A percentile compares a stretch with the other conserved stretches of the same genome.
These are phyloP conservation scores for Pseudozyma hubeiensis DNA, from an alignment of 1,284 basidiomycete genomes.

Conservation along the genomic window DNA sequence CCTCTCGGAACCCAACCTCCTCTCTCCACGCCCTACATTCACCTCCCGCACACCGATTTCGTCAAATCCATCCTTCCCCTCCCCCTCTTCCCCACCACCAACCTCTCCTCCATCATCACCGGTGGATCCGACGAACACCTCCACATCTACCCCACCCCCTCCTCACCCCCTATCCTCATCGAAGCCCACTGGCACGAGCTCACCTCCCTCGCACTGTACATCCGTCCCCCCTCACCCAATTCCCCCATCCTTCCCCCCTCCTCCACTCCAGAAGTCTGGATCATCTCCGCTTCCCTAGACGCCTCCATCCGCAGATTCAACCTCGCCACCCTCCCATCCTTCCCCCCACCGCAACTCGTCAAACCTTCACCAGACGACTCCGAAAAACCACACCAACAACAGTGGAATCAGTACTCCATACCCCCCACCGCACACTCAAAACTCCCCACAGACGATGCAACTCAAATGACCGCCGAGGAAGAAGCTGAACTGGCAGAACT, in stretches of 20 bases:
- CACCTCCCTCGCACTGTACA: conserved; percentile 33
- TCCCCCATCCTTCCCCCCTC: not conserved
- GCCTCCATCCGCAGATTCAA: conserved; percentile 55
- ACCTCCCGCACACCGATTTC: conserved; percentile 16
- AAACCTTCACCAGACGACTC: not conserved
- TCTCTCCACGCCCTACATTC: not conserved
- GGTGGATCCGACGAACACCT: conserved; percentile 42
- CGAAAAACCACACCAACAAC: not conserved
- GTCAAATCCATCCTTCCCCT: conserved; percentile 29
- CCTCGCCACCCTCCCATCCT: not conserved
- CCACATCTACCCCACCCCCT: conserved; percentile 11
- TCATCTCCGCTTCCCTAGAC: conserved; percentile 51
- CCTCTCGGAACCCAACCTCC: conserved; percentile 2
- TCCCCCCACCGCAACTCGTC: conserved; percentile 4
- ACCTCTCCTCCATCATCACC: conserved; percentile 15
- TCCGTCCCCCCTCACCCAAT: conserved; percentile 7
- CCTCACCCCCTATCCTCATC: conserved; percentile 2
- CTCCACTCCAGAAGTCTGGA: conserved; percentile 14
- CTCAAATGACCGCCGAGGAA: conserved; percentile 55
- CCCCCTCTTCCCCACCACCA: not conserved
- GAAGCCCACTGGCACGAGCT: conserved; percentile 63
- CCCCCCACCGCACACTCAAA: conserved; percentile 6
- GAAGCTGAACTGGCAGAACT: conserved; percentile 60
- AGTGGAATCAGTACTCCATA: conserved; percentile 16
- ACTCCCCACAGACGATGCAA: not conserved